Percentiles rank a stretch among this genome's conserved stretches.
These are phyloP conservation scores for Penicillium corylophilum DNA, from an alignment of 2,329 filamentous ascomycete genomes.

Conservation along the genomic window DNA sequence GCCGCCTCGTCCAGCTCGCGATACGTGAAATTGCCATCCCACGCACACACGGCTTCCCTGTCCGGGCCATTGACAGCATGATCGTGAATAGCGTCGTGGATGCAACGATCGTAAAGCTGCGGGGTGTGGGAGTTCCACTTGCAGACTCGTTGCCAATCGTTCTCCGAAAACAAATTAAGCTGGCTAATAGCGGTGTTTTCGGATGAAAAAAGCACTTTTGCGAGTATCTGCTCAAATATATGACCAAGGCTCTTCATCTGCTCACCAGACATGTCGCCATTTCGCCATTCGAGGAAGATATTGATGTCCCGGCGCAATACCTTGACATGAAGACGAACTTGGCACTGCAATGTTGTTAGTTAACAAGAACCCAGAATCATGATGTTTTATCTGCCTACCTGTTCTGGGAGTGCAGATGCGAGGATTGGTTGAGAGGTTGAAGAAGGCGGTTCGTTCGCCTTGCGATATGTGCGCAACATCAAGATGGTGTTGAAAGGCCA, in stretches of 20 bases:
- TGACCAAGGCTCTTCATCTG: slow-evolving; percentile 49
- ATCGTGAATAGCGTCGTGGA: slow-evolving; percentile 40
- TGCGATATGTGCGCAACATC: slow-evolving; percentile 34
- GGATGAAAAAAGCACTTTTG: slow-evolving; percentile 45
- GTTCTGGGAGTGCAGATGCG: slow-evolving; percentile 31
- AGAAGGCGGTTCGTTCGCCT: slow-evolving; percentile 13
- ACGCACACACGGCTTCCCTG: slow-evolving; percentile 36
- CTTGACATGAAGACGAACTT: slow-evolving; percentile 38
- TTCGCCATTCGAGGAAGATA: slow-evolving; percentile 42
- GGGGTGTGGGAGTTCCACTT: slow-evolving; percentile 52
- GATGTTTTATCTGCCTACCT: slow-evolving; percentile 24
- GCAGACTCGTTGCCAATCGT: slow-evolving; percentile 56
- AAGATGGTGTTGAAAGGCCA: slow-evolving; percentile 38
- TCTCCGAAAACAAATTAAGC: slow-evolving; percentile 56
- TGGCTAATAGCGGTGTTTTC: slow-evolving; percentile 46
- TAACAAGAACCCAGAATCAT: neutral
- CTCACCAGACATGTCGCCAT: slow-evolving; percentile 37
- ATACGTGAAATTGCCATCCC: slow-evolving; percentile 43
- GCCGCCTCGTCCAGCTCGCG: slow-evolving; percentile 38
- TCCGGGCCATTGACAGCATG: slow-evolving; percentile 37
- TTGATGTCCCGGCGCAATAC: slow-evolving; percentile 33
- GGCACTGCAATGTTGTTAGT: slow-evolving; percentile 26
- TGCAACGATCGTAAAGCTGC: slow-evolving; percentile 39
- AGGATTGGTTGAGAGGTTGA: slow-evolving; percentile 25
- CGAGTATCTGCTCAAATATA: slow-evolving; percentile 55